phyloP scores from a whole-genome alignment of 345 rosid genomes.

The Xanthoceras sorbifolium region DNA sequence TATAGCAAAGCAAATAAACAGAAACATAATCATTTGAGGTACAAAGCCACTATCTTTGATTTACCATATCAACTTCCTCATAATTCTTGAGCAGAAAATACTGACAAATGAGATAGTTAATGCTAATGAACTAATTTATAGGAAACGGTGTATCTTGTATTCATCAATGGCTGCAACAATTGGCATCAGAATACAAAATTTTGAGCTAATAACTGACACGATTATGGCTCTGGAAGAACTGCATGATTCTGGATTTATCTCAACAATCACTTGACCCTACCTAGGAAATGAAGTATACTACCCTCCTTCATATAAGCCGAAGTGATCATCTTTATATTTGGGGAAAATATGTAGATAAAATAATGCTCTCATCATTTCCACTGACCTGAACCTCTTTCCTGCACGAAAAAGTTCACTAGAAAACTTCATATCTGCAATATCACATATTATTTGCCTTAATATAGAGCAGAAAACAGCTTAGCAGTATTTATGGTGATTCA shows the following conservation, averaged over 20 bases:
- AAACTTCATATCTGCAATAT: not conserved
- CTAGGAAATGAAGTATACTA: not conserved
- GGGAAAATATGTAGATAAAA: conserved; percentile 62
- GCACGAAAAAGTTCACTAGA: conserved; percentile 26
- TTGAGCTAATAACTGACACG: not conserved
- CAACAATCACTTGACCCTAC: not conserved
- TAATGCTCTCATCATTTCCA: conserved; percentile 40
- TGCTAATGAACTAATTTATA: not conserved
- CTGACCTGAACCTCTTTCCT: conserved; percentile 71
- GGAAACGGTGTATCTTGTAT: not conserved
- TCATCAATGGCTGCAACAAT: not conserved
- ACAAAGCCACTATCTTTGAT: no score
- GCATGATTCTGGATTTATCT: not conserved
- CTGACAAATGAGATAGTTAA: not conserved
- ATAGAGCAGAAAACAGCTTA: not conserved
- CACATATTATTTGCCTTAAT: not conserved
- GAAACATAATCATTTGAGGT: no score
- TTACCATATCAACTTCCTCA: no score
- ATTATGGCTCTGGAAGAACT: not conserved
- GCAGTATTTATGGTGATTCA: not conserved
- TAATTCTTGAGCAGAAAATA: not conserved
- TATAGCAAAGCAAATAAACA: no score
- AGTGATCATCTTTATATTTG: conserved; percentile 23
- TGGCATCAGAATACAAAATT: not conserved
- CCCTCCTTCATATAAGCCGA: not conserved